Percentiles rank a stretch among this genome's conserved stretches.
These are phyloP conservation scores for Rubia tinctorum DNA, from an alignment of 305 asterid genomes.

Conservation along the genomic window DNA sequence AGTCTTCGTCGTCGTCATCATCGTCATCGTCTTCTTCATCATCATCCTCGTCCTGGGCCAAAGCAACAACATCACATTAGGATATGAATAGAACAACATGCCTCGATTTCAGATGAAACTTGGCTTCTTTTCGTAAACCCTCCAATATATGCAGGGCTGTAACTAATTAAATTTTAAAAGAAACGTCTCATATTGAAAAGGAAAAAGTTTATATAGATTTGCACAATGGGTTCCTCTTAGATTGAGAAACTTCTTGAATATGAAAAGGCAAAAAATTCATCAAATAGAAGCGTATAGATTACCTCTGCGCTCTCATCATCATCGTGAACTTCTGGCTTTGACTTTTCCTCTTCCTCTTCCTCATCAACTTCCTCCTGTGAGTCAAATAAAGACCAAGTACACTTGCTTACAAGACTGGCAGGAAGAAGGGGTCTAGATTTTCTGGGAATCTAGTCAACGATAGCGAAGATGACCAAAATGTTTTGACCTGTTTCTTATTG, in stretches of 20 bases:
- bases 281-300: background rate
- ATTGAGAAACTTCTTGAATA: too few species aligned
- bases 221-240: background rate
- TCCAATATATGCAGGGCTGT: too few species aligned
- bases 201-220: background rate
- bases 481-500: slow-evolving; percentile 68
- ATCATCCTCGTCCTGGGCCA: slow-evolving; percentile 24
- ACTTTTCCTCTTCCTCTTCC: slow-evolving; percentile 33
- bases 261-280: background rate
- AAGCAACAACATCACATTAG: background rate
- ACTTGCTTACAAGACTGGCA: background rate
- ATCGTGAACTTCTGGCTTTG: slow-evolving; percentile 63
- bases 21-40: slow-evolving; percentile 43
- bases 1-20: slow-evolving; percentile 41
- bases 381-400: slow-evolving; percentile 11
- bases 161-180: too few species aligned
- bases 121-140: too few species aligned
- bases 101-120: background rate
- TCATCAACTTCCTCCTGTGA: slow-evolving; percentile 50
- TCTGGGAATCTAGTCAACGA: background rate
- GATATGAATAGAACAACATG: background rate
- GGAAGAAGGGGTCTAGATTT: background rate
- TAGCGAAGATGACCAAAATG: background rate
- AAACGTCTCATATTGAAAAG: too few species aligned
- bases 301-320: slow-evolving; percentile 77